A percentile compares a stretch with the other conserved stretches of the same genome.
These are phyloP conservation scores for Aspergillus sp. DNA, from an alignment of 2,329 filamentous ascomycete species.

Conservation along the genomic window DNA sequence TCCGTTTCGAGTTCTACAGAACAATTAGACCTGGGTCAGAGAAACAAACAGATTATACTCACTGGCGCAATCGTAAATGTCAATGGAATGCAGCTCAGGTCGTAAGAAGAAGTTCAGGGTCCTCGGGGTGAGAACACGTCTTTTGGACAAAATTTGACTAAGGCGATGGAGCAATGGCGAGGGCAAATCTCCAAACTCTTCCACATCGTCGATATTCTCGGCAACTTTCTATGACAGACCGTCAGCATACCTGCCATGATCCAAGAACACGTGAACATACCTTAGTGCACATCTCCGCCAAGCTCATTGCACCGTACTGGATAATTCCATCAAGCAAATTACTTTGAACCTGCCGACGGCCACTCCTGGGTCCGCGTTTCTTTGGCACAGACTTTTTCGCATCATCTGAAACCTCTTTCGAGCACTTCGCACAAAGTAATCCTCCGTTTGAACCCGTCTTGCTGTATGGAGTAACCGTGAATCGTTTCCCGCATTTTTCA, in stretches of 20 bases:
- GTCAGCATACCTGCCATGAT: conserved; percentile 11
- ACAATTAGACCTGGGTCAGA: conserved; percentile 6
- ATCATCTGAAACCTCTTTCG: conserved; percentile 64
- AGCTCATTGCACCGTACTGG: conserved; percentile 35
- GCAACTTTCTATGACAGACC: conserved; percentile 46
- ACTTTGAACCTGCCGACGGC: conserved; percentile 72
- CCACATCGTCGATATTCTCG: conserved; percentile 56
- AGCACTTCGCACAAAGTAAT: conserved; percentile 75
- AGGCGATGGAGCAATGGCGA: conserved; percentile 50
- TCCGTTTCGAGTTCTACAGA: conserved; percentile 60
- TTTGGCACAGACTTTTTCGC: conserved; percentile 52
- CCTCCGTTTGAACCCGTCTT: conserved; percentile 75
- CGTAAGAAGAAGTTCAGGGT: conserved; percentile 43
- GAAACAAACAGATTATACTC: conserved; percentile 19
- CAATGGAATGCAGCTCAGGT: conserved; percentile 50
- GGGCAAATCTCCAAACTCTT: conserved; percentile 59
- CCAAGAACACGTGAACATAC: conserved; percentile 17
- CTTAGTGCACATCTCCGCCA: conserved; percentile 54
- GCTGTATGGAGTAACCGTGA: conserved; percentile 87
- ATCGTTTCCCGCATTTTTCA: conserved; percentile 74
- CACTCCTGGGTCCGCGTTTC: conserved; percentile 49
- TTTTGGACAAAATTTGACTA: conserved; percentile 59
- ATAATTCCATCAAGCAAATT: conserved; percentile 69
- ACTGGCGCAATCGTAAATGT: conserved; percentile 57
- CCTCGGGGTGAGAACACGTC: conserved; percentile 48